phyloP scores from a whole-genome alignment of 2,329 filamentous ascomycete genomes.

The Fusarium pseudoanthophilum region DNA sequence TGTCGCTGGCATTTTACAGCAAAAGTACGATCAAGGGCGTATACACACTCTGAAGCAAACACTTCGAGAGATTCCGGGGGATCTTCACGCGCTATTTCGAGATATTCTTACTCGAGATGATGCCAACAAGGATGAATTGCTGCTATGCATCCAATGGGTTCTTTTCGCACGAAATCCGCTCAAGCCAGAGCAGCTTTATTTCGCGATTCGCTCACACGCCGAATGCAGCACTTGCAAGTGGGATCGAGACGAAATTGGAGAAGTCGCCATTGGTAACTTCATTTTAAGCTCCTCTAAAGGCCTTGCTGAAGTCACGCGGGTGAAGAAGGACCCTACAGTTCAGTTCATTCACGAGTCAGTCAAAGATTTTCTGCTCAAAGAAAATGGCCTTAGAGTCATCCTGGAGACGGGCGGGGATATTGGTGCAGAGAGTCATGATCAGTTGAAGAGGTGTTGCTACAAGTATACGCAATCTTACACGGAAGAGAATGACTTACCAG shows the following conservation, averaged over 20 bases:
- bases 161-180: conserved; percentile 60
- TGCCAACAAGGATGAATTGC: conserved; percentile 52
- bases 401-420: neutral
- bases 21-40: conserved; percentile 45
- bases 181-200: conserved; percentile 56
- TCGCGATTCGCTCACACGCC: conserved; percentile 9
- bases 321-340: conserved; percentile 40
- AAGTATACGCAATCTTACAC: neutral
- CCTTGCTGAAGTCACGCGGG: conserved; percentile 53
- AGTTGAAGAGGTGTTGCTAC: conserved; percentile 17
- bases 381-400: conserved; percentile 42
- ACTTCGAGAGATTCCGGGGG: conserved; percentile 50
- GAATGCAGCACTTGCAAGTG: conserved; percentile 6
- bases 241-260: conserved; percentile 35
- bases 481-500: neutral
- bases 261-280: conserved; percentile 46
- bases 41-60: conserved; percentile 38
- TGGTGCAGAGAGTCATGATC: neutral
- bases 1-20: conserved; percentile 53
- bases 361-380: conserved; percentile 56
- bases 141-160: conserved; percentile 62
- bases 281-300: conserved; percentile 58
- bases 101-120: conserved; percentile 61
- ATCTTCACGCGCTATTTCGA: conserved; percentile 59
- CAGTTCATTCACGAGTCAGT: conserved; percentile 65